Conservation (phyloP, 2,329 filamentous ascomycete genomes). For the Xylariales sp. region DNA sequence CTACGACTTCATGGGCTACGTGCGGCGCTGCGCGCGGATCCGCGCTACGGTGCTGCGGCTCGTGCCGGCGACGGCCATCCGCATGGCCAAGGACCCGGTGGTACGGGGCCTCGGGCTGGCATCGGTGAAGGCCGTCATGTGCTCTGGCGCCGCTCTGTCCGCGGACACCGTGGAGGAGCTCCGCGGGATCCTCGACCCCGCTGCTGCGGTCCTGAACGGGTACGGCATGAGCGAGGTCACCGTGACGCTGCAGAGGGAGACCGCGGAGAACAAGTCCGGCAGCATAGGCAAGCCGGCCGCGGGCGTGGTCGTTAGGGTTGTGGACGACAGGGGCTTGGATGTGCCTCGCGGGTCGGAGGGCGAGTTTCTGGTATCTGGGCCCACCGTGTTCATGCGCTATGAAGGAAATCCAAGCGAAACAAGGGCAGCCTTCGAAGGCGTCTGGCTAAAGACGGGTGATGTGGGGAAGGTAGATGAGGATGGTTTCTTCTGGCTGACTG, state of each 20-base stretch:
- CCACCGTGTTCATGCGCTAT: constrained; percentile 66
- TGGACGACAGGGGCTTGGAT: constrained; percentile 53
- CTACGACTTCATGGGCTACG: constrained; percentile 15
- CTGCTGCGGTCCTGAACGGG: constrained; percentile 14
- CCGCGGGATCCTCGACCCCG: constrained; percentile 9
- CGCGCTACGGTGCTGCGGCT: constrained; percentile 15
- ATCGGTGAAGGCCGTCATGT: constrained; percentile 13
- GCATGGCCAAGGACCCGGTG: constrained; percentile 15
- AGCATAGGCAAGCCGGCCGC: constrained; percentile 52
- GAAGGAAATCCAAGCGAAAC: constrained; percentile 61
- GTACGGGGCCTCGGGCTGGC: constrained; percentile 11
- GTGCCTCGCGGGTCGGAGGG: constrained; percentile 42
- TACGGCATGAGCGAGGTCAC: constrained; percentile 21
- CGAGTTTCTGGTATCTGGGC: constrained; percentile 60
- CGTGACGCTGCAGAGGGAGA: constrained; percentile 14
- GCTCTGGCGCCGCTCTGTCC: constrained; percentile 15
- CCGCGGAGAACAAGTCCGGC: constrained; percentile 19
- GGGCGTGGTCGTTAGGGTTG: constrained; percentile 54
- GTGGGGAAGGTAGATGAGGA: constrained; percentile 61
- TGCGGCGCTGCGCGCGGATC: constrained; percentile 14
- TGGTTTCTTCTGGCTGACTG: constrained; percentile 68
- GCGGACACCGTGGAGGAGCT: constrained; percentile 12
- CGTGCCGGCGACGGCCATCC: constrained; percentile 16
- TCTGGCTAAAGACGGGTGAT: constrained; percentile 71
- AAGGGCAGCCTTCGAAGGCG: constrained; percentile 43